phyloP scores from a whole-genome alignment of 768 basidiomycete species.

The Albatrellus ellisii region DNA sequence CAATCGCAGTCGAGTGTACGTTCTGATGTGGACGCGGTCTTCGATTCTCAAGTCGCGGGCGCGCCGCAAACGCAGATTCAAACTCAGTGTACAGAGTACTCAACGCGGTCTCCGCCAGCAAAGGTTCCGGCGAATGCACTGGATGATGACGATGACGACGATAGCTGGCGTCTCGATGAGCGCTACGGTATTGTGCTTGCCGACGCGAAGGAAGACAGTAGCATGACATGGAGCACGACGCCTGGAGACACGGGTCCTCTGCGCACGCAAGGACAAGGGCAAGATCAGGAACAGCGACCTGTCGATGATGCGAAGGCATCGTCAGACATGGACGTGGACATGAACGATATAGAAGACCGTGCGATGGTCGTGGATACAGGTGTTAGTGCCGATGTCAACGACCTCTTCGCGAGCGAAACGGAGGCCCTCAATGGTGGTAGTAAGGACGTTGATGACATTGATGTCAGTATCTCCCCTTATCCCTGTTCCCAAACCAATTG shows the following conservation, averaged over 20 bases:
- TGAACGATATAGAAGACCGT: slow-evolving; percentile 10
- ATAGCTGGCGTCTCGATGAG: slow-evolving; percentile 69
- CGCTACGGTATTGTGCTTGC: slow-evolving; percentile 31
- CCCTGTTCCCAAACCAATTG: not conserved
- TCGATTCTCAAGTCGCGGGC: slow-evolving; percentile 35
- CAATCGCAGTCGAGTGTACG: too few species aligned
- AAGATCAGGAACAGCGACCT: not conserved
- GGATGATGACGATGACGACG: slow-evolving; percentile 39
- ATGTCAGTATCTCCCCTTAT: slow-evolving; percentile 23
- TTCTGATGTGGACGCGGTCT: slow-evolving; percentile 34
- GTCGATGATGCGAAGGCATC: not conserved
- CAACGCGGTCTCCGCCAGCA: too few species aligned
- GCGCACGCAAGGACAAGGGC: not conserved
- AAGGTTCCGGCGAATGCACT: slow-evolving; percentile 22
- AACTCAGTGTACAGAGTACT: too few species aligned
- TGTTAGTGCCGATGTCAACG: slow-evolving; percentile 26
- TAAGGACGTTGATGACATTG: slow-evolving; percentile 25
- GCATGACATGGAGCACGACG: slow-evolving; percentile 62
- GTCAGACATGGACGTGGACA: slow-evolving; percentile 10
- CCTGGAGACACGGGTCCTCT: slow-evolving; percentile 20
- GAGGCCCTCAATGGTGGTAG: slow-evolving; percentile 27
- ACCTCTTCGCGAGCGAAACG: too few species aligned
- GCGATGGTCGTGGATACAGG: slow-evolving; percentile 22
- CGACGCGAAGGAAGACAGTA: slow-evolving; percentile 45
- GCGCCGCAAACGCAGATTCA: too few species aligned